Evolutionary conservation across 352 stramenopile genomes (phyloP).

Genomic region (Aphanomyces stellatus): DNA sequence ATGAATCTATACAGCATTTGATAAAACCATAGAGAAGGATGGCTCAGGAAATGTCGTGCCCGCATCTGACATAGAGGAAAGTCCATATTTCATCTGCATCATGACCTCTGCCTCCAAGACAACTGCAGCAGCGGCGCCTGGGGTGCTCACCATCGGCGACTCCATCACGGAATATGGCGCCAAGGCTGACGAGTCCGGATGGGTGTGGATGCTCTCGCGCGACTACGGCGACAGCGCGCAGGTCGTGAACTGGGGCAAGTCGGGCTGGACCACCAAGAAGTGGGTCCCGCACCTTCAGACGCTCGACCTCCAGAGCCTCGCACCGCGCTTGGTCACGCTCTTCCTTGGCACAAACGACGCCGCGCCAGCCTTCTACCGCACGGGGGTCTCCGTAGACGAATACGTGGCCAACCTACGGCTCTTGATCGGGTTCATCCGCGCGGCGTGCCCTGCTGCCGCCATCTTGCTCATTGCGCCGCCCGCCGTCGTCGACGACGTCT

Average conservation of each 20-base stretch:
- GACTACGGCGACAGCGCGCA: constrained; percentile 37
- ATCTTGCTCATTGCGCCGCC: constrained; percentile 25
- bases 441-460: constrained; percentile 23
- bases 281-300: constrained; percentile 22
- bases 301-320: not conserved
- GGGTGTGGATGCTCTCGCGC: constrained; percentile 30
- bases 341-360: constrained; percentile 65
- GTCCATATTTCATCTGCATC: no score
- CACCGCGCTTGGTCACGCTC: constrained; percentile 32
- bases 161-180: constrained; percentile 42
- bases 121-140: no score
- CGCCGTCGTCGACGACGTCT: constrained; percentile 2
- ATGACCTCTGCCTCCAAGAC: no score
- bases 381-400: constrained; percentile 34
- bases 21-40: no score
- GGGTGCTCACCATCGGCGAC: constrained; percentile 41
- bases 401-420: constrained; percentile 31
- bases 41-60: no score
- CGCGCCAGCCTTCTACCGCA: constrained; percentile 24
- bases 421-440: not conserved
- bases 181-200: constrained; percentile 28
- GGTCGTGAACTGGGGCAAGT: constrained; percentile 37
- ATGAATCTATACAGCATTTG: no score
- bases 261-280: constrained; percentile 49
- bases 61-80: no score